A percentile compares a stretch with the other conserved stretches of the same genome.
Conservation (phyloP, 495 filamentous ascomycete species). For the Hyphodiscus hymeniophilus region DNA sequence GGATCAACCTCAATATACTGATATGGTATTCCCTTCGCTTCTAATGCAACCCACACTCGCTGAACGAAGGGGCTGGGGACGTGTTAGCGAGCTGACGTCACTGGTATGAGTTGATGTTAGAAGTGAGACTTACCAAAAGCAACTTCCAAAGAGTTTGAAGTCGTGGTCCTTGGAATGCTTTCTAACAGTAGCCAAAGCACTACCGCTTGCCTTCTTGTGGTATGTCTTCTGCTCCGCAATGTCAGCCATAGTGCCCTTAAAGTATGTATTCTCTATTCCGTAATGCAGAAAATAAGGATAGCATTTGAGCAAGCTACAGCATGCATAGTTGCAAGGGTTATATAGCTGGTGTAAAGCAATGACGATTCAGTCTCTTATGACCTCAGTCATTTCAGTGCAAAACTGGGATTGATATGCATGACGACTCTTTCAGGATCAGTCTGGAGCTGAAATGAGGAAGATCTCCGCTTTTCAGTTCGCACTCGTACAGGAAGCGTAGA, state of each 20-base stretch:
- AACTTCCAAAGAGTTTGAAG: conserved; percentile 79
- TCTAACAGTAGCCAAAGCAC: conserved; percentile 64
- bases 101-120: neutral
- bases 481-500: too few species aligned
- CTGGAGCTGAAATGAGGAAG: neutral
- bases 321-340: neutral
- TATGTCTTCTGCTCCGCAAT: conserved; percentile 55
- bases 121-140: conserved; percentile 66
- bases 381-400: too few species aligned
- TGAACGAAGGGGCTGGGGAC: conserved; percentile 58
- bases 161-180: conserved; percentile 61
- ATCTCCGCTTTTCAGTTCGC: neutral
- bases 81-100: conserved; percentile 15
- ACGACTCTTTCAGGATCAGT: neutral
- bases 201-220: conserved; percentile 75
- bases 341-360: neutral
- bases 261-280: too few species aligned
- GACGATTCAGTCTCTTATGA: neutral
- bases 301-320: too few species aligned
- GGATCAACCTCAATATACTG: conserved; percentile 92
- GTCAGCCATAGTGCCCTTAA: conserved; percentile 15
- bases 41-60: conserved; percentile 93
- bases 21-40: conserved; percentile 73
- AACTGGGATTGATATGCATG: neutral
- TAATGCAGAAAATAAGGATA: too few species aligned